These are phyloP conservation scores for Peltaster fructicola DNA, from an alignment of 2,329 filamentous ascomycete genomes.

Conservation along the genomic window DNA sequence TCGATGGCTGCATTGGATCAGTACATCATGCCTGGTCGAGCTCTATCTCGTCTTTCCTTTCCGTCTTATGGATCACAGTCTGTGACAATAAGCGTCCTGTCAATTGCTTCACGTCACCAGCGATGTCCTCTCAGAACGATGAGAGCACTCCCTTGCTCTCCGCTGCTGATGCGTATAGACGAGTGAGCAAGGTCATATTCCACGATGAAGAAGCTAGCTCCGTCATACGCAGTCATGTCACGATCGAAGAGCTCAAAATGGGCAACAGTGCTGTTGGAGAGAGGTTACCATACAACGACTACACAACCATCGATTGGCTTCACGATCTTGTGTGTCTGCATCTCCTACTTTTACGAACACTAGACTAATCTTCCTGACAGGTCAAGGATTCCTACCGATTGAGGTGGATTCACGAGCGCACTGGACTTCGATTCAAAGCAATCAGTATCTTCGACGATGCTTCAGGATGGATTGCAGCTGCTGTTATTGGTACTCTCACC, in stretches of 20 bases:
- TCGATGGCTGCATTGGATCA: too few relatives aligned
- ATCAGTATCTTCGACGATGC: constrained; percentile 30
- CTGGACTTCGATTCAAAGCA: constrained; percentile 24
- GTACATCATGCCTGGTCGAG: too few relatives aligned
- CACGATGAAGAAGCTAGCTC: constrained; percentile 27
- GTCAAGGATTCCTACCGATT: constrained; percentile 40
- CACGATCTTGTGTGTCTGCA: constrained; percentile 32
- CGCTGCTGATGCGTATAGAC: constrained; percentile 9
- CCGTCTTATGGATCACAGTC: too few relatives aligned
- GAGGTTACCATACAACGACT: constrained; percentile 41
- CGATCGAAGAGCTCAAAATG: constrained; percentile 32
- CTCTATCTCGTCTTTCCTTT: too few relatives aligned
- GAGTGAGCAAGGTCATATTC: constrained; percentile 18
- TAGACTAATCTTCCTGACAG: constrained; percentile 15
- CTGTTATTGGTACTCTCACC: constrained; percentile 36
- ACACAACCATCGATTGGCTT: constrained; percentile 45
- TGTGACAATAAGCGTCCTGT: too few relatives aligned
- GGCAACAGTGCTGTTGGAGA: constrained; percentile 33
- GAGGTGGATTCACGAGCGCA: constrained; percentile 26
- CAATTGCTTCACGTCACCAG: too few relatives aligned
- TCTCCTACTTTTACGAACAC: constrained; percentile 1
- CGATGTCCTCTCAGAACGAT: too few relatives aligned
- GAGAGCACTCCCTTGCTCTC: constrained; percentile 21
- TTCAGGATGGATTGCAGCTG: constrained; percentile 39
- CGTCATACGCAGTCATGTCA: constrained; percentile 24